These are phyloP conservation scores for Atkinsonella hypoxylon DNA, from an alignment of 2,329 filamentous ascomycete species.

Conservation along the genomic window DNA sequence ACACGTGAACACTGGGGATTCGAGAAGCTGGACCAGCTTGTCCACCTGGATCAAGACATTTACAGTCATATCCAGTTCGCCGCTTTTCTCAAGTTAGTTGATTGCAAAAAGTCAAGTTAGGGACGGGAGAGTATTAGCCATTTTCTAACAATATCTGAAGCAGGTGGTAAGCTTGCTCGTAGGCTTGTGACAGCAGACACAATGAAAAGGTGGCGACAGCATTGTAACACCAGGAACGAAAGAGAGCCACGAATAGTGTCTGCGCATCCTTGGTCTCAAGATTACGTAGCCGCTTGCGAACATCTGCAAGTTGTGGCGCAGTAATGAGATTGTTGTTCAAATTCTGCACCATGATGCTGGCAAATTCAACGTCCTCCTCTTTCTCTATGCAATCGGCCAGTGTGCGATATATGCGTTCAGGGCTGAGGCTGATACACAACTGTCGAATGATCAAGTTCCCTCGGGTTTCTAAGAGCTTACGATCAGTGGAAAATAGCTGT, in stretches of 20 bases:
- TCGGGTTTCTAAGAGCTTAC: conserved; percentile 77
- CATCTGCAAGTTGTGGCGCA: conserved; percentile 81
- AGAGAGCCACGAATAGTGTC: conserved; percentile 86
- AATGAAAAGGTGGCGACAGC: conserved; percentile 95
- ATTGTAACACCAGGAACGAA: conserved; percentile 97
- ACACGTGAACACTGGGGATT: conserved; percentile 98
- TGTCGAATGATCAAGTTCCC: conserved; percentile 96
- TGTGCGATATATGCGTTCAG: conserved; percentile 90
- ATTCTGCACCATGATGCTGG: conserved; percentile 99
- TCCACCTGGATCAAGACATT: conserved; percentile 98
- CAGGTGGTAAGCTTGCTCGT: conserved; percentile 94
- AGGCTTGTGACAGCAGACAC: conserved; percentile 89
- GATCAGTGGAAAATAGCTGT: conserved; percentile 89
- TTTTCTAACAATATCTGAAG: conserved; percentile 76
- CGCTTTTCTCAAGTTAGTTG: conserved; percentile 39
- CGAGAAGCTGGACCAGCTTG: conserved; percentile 90
- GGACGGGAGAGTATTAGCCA: background rate
- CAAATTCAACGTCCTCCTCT: conserved; percentile 96
- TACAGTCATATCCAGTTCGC: conserved; percentile 96
- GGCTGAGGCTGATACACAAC: conserved; percentile 81
- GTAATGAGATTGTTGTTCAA: conserved; percentile 98
- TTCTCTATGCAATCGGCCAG: conserved; percentile 94
- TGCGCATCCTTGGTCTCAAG: conserved; percentile 91
- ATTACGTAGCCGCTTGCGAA: conserved; percentile 81
- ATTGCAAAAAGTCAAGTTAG: background rate